These are phyloP conservation scores for Backusella luteola DNA, from an alignment of 192 early-diverging fungal species.

Conservation along the genomic window DNA sequence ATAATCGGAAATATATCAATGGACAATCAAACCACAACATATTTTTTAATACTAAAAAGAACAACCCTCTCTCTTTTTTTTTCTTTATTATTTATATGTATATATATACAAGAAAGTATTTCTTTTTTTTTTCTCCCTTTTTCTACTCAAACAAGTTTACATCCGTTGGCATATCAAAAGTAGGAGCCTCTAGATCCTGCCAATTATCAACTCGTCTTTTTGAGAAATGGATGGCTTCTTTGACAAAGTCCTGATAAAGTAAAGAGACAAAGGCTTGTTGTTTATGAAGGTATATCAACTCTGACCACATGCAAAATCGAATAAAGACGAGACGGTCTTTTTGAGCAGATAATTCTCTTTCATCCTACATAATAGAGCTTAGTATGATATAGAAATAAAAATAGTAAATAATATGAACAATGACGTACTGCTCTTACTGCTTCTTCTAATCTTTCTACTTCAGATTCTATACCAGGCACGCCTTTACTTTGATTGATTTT, in stretches of 20 bases:
- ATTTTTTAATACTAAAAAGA: not conserved
- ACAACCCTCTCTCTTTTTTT: not conserved
- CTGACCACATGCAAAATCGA: slow-evolving; percentile 56
- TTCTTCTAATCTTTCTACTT: slow-evolving; percentile 34
- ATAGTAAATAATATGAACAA: not conserved
- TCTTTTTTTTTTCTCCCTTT: not conserved
- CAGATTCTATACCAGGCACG: slow-evolving; percentile 40
- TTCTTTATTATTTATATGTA: not conserved
- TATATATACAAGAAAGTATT: not conserved
- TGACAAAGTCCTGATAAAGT: slow-evolving; percentile 62
- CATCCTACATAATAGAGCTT: slow-evolving; percentile 40
- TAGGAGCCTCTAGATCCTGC: slow-evolving; percentile 30
- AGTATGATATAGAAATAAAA: not conserved
- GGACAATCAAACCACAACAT: not conserved
- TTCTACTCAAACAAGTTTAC: slow-evolving; percentile 21
- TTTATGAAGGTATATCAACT: slow-evolving; percentile 61
- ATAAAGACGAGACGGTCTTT: slow-evolving; percentile 41
- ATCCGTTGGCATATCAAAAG: slow-evolving; percentile 32
- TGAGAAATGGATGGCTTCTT: slow-evolving; percentile 54
- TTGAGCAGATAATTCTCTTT: slow-evolving; percentile 46
- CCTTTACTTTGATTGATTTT: slow-evolving; percentile 46
- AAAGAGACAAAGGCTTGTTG: slow-evolving; percentile 56
- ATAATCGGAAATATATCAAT: not conserved
- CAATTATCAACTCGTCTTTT: slow-evolving; percentile 23
- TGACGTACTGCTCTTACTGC: slow-evolving; percentile 39